Evolutionary conservation across 129 eudicot species (phyloP).

Genomic region (Ambrosia trifida): DNA sequence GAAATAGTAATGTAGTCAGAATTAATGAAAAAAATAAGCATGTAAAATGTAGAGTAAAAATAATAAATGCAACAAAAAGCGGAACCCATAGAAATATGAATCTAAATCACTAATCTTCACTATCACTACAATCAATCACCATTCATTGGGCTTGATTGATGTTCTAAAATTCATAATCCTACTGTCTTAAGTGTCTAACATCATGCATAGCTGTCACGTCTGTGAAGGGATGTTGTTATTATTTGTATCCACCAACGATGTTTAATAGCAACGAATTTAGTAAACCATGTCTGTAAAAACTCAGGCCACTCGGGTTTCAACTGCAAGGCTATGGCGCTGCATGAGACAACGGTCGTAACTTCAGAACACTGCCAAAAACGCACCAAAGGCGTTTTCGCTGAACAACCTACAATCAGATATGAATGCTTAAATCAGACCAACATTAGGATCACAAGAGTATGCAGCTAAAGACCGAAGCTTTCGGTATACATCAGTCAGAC

Average conservation of each 20-base stretch:
- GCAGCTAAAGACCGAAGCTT: slow-evolving; percentile 27
- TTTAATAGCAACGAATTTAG: slow-evolving; percentile 14
- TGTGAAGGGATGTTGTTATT: background rate
- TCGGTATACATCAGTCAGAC: slow-evolving; percentile 23
- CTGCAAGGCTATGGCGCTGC: slow-evolving; percentile 17
- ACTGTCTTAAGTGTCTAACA: background rate
- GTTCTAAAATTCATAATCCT: background rate
- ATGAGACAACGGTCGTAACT: slow-evolving; percentile 26
- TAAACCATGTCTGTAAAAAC: slow-evolving; percentile 8
- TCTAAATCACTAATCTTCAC: background rate
- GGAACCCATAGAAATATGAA: background rate
- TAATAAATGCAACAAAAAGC: background rate
- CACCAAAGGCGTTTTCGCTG: slow-evolving; percentile 27
- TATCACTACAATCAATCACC: background rate
- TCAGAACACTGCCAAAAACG: slow-evolving; percentile 29
- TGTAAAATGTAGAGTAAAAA: no score
- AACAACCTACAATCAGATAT: slow-evolving; percentile 49
- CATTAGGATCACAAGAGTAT: slow-evolving; percentile 22
- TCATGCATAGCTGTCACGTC: background rate
- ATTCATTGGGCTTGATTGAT: background rate
- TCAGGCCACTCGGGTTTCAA: background rate
- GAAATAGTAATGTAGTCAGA: slow-evolving; percentile 23
- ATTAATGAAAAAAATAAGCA: background rate
- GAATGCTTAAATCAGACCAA: slow-evolving; percentile 39
- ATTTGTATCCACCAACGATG: background rate